Evolutionary conservation across 257 asterid species (phyloP).

Genomic region (Craterostigma plantagineum): DNA sequence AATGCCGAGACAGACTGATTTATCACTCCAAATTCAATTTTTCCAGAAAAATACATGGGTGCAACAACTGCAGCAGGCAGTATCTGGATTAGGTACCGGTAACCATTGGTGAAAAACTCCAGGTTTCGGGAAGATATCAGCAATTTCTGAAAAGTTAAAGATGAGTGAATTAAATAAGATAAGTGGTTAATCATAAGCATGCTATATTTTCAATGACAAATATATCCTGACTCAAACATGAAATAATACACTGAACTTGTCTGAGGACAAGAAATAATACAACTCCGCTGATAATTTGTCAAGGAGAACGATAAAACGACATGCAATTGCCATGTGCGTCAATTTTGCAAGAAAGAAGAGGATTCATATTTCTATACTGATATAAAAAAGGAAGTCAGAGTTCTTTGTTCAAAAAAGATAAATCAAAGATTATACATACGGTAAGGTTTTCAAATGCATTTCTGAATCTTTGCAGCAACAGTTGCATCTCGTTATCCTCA

Average conservation of each 20-base stretch:
- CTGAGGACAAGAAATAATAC: too few species aligned
- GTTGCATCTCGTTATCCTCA: constrained; percentile 77
- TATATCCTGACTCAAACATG: too few species aligned
- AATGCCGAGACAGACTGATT: constrained; percentile 84
- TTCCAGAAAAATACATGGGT: constrained; percentile 92
- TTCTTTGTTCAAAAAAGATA: too few species aligned
- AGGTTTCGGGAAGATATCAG: constrained; percentile 84
- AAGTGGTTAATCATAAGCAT: constrained; percentile 2
- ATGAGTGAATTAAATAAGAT: constrained; percentile 5
- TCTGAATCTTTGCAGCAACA: constrained; percentile 57
- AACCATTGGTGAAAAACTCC: constrained; percentile 91
- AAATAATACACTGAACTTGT: too few species aligned
- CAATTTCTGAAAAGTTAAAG: constrained; percentile 46
- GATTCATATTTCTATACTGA: too few species aligned
- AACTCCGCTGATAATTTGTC: too few species aligned
- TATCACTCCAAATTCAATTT: constrained; percentile 90
- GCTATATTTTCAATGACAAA: neutral
- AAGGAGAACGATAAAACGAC: constrained; percentile 1
- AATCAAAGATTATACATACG: constrained; percentile 23
- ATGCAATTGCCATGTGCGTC: neutral
- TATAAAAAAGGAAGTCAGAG: too few species aligned
- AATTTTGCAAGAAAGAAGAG: too few species aligned
- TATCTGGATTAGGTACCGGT: constrained; percentile 77
- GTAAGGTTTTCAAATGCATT: constrained; percentile 80
- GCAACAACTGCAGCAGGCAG: constrained; percentile 98